phyloP scores from a whole-genome alignment of 208 protist genomes.

The Entamoeba invadens region DNA sequence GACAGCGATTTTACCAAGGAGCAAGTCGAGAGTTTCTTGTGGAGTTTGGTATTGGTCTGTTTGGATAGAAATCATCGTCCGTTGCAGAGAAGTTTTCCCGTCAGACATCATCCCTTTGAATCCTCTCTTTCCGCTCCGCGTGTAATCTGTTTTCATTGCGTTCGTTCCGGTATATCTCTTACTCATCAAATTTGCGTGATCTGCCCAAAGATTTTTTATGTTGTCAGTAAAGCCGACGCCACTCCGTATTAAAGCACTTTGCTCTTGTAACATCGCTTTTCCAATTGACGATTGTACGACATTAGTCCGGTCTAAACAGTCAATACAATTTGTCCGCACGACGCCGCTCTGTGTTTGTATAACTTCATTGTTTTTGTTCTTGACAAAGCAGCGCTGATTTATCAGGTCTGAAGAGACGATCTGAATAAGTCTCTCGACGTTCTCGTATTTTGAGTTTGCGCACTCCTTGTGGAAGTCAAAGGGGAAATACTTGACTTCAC shows the following conservation, averaged over 20 bases:
- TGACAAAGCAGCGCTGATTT: background rate
- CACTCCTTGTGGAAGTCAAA: slow-evolving; percentile 23
- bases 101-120: slow-evolving; percentile 16
- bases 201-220: slow-evolving; percentile 16
- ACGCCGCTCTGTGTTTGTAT: slow-evolving; percentile 14
- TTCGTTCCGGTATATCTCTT: slow-evolving; percentile 20
- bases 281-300: slow-evolving; percentile 18
- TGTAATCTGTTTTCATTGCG: slow-evolving; percentile 27
- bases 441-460: slow-evolving; percentile 12
- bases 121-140: slow-evolving; percentile 27
- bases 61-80: background rate
- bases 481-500: background rate
- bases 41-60: background rate
- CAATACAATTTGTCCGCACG: slow-evolving; percentile 35
- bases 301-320: slow-evolving; percentile 39
- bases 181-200: slow-evolving; percentile 23
- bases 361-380: background rate
- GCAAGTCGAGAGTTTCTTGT: background rate
- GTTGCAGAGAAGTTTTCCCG: background rate
- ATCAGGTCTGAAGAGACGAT: too few relatives aligned
- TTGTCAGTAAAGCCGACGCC: too few relatives aligned
- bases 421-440: background rate
- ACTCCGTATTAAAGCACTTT: too few relatives aligned
- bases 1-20: background rate
- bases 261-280: background rate